Evolutionary conservation across 352 stramenopile species (phyloP), one percentile per base, ranked within the genome.

Genomic region (Peronosclerospora sorghi): DNA sequence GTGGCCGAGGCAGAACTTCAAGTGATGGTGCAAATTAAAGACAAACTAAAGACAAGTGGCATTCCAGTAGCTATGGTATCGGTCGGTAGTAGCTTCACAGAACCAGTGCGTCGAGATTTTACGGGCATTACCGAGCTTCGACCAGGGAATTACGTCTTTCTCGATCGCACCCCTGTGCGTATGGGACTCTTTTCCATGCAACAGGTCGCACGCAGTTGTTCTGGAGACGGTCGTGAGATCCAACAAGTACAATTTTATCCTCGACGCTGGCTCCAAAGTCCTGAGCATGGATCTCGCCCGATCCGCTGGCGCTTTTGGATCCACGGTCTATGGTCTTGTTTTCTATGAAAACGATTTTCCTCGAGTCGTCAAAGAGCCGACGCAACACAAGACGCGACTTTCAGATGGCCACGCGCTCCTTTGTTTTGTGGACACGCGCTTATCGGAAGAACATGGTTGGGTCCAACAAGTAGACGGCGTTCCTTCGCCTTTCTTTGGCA

Each of bases 401-500:
- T 37, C 51, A 5, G 54, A 75, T 27, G 72, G 59, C 15, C 36
- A 68, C 2, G 51, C 67, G 9, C 23, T 77, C 14, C 51, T 68
- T 29, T 83, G 72, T 56, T 87, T 80, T 43, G 62, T 83, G 23
- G 26, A 85, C 12, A 70, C 71, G 28, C 85, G 77, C 30, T 51
- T 87, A 19, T 87, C 72, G 32, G 75, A 87, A 48, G 75, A 87
- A 40, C 75, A 87, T 28, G 69, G 72, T 13, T 87, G 75, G 75
- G 26, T 80, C 28, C 62, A 80, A 49, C 63, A 75, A 28, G 54
- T 72, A 5, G 69, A 81, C 6, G 69, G 72, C 12, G 60, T 77
- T 26, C 44, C 60, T 7, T 53, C 59, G 0, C 72, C 75, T 0
- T 32, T 50, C 5, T 79, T 87, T 23, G 72, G 75, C 23, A 43